A percentile compares a stretch with the other conserved stretches of the same genome.
These are phyloP conservation scores for Irpex sp. DNA, from an alignment of 1,284 basidiomycete genomes.

Conservation along the genomic window DNA sequence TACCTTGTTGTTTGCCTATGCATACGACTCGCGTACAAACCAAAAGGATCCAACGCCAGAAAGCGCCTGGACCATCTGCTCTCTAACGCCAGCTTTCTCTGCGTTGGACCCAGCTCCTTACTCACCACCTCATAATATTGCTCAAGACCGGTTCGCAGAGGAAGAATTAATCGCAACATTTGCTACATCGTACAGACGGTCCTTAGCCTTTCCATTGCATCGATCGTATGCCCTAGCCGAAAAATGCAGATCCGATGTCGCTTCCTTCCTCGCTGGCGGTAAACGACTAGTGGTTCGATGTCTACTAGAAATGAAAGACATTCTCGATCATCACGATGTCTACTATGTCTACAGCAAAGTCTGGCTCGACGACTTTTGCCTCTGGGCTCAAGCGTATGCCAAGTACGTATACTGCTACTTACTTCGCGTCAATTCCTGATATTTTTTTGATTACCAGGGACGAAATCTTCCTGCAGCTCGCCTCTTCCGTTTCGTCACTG, in stretches of 20 bases:
- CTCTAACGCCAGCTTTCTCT: slow-evolving; percentile 68
- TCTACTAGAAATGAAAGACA: slow-evolving; percentile 63
- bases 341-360: slow-evolving; percentile 82
- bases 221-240: slow-evolving; percentile 72
- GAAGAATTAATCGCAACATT: slow-evolving; percentile 50
- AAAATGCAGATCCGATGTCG: slow-evolving; percentile 61
- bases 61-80: slow-evolving; percentile 78
- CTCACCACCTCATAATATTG: neutral
- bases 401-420: slow-evolving; percentile 40
- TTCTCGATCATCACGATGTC: slow-evolving; percentile 75
- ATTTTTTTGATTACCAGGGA: slow-evolving; percentile 42
- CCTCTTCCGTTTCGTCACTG: slow-evolving; percentile 35
- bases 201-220: slow-evolving; percentile 71
- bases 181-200: slow-evolving; percentile 64
- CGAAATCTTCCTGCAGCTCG: slow-evolving; percentile 43
- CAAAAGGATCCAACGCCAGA: slow-evolving; percentile 75
- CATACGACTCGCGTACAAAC: slow-evolving; percentile 74
- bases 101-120: slow-evolving; percentile 71
- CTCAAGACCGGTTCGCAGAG: slow-evolving; percentile 30
- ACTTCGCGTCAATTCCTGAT: neutral
- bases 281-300: slow-evolving; percentile 57
- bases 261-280: slow-evolving; percentile 52
- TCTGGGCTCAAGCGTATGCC: slow-evolving; percentile 65
- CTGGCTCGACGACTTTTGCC: slow-evolving; percentile 78
- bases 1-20: slow-evolving; percentile 68